These are phyloP conservation scores for Sclerotinia glacialis DNA, from an alignment of 2,329 filamentous ascomycete genomes.

Conservation along the genomic window DNA sequence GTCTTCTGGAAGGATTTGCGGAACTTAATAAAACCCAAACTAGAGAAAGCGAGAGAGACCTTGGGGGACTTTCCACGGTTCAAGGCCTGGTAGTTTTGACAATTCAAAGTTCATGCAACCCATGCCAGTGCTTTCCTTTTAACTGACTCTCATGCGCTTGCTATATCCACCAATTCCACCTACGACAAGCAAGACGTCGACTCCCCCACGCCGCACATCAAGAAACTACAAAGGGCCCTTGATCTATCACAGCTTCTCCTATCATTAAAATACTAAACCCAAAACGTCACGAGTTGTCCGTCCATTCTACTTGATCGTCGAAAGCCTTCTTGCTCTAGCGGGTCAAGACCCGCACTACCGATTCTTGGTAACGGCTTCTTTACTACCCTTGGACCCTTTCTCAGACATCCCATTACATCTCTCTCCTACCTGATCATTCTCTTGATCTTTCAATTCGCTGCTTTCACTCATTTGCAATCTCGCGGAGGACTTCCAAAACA, in stretches of 20 bases:
- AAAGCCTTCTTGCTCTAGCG: conserved; percentile 22
- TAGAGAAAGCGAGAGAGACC: conserved; percentile 12
- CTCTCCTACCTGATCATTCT: conserved; percentile 25
- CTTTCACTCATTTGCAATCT: conserved; percentile 28
- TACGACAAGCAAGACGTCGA: conserved; percentile 25
- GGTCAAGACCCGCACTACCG: conserved; percentile 36
- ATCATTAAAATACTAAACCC: conserved; percentile 21
- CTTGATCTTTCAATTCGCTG: conserved; percentile 24
- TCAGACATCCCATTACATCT: conserved; percentile 28
- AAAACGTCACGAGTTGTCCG: conserved; percentile 20
- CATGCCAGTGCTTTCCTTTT: conserved; percentile 25
- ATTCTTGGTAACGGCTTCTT: conserved; percentile 32
- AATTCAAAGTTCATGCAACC: conserved; percentile 31
- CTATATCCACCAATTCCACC: conserved; percentile 26
- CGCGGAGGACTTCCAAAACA: conserved; percentile 22
- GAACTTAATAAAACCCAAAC: conserved; percentile 23
- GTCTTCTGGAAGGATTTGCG: conserved; percentile 24
- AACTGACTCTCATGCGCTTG: conserved; percentile 28
- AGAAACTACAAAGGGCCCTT: conserved; percentile 10
- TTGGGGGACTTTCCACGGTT: conserved; percentile 18
- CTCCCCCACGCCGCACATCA: conserved; percentile 19
- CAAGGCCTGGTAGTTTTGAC: conserved; percentile 19
- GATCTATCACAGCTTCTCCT: conserved; percentile 17
- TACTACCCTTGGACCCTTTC: conserved; percentile 26
- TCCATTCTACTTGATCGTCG: conserved; percentile 17